phyloP scores from a whole-genome alignment of 2,329 filamentous ascomycete genomes.

The Calonectria pseudoreteaudii region DNA sequence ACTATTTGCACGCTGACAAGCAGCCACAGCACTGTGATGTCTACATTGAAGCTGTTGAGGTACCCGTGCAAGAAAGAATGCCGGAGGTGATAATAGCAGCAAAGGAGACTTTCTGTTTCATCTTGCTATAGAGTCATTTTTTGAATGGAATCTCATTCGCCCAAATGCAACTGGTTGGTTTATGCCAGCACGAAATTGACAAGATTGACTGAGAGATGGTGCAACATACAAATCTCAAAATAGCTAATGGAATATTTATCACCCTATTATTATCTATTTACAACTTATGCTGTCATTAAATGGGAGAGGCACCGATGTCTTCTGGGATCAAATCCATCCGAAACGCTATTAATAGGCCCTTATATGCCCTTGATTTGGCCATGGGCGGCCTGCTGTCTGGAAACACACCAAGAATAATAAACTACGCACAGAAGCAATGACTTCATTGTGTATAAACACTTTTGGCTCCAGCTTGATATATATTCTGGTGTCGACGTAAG shows the following conservation, averaged over 20 bases:
- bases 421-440: conserved; percentile 21
- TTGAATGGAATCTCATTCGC: conserved; percentile 30
- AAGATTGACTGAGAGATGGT: not conserved
- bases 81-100: conserved; percentile 20
- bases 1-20: not conserved
- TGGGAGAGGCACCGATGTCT: conserved; percentile 15
- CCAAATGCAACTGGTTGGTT: conserved; percentile 27
- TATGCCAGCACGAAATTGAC: not conserved
- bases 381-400: conserved; percentile 10
- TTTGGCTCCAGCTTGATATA: conserved; percentile 5
- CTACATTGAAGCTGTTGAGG: conserved; percentile 26
- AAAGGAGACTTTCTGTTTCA: conserved; percentile 25
- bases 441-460: conserved; percentile 21
- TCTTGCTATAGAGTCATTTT: conserved; percentile 16
- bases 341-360: conserved; percentile 20
- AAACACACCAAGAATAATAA: conserved; percentile 22
- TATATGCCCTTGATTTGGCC: conserved; percentile 23
- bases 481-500: conserved; percentile 25
- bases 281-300: conserved; percentile 18
- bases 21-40: conserved; percentile 21
- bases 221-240: not conserved
- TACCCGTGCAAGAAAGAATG: conserved; percentile 26
- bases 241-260: conserved; percentile 29
- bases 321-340: conserved; percentile 26
- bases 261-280: conserved; percentile 24